Percentiles rank a stretch among this genome's conserved stretches.
These are phyloP conservation scores for Sarocladium oryzae DNA, from an alignment of 2,329 filamentous ascomycete species.

Conservation along the genomic window DNA sequence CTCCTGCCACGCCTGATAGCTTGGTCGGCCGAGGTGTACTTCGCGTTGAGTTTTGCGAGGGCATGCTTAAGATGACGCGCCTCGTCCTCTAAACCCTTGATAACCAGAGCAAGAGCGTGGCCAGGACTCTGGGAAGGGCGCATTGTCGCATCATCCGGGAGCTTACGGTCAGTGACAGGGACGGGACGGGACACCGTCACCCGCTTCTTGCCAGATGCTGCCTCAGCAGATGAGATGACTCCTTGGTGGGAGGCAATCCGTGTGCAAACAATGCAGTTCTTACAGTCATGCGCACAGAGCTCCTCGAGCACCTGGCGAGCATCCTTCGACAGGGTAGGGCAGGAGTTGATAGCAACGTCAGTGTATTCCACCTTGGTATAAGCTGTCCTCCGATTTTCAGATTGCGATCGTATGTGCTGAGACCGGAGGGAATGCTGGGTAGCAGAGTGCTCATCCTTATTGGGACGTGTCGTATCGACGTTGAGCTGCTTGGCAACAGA, in stretches of 20 bases:
- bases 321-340: constrained; percentile 43
- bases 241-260: constrained; percentile 43
- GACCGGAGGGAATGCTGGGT: constrained; percentile 18
- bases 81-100: constrained; percentile 78
- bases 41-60: constrained; percentile 52
- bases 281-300: constrained; percentile 47
- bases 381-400: constrained; percentile 15
- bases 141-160: constrained; percentile 42
- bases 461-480: constrained; percentile 1
- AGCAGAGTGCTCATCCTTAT: neutral
- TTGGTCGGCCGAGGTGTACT: constrained; percentile 62
- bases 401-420: constrained; percentile 19
- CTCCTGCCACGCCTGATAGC: constrained; percentile 59
- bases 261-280: constrained; percentile 51
- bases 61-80: constrained; percentile 67
- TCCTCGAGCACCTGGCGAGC: constrained; percentile 47
- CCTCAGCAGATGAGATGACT: constrained; percentile 29
- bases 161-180: constrained; percentile 36
- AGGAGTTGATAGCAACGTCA: constrained; percentile 16
- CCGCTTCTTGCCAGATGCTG: constrained; percentile 45
- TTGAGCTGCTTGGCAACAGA: constrained; percentile 4
- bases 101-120: constrained; percentile 70
- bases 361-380: constrained; percentile 9
- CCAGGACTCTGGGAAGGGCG: constrained; percentile 64
- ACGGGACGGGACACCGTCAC: constrained; percentile 58